Percentiles rank a stretch among this genome's conserved stretches.
Evolutionary conservation across 208 protist genomes (phyloP).

Genomic region (Herpetomonas samuelpessoai): DNA sequence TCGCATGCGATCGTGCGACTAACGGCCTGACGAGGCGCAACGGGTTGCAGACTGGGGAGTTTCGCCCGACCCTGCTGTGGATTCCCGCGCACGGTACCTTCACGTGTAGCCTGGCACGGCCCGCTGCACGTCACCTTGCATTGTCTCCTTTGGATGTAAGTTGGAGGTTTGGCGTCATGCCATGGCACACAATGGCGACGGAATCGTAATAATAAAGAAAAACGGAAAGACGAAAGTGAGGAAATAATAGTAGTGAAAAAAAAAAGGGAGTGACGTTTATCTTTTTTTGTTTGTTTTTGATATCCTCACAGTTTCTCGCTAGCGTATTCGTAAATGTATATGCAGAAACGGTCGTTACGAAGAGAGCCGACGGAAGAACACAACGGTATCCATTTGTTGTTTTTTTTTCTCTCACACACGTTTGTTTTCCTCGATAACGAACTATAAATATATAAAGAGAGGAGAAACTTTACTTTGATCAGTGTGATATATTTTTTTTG

Average conservation of each 20-base stretch:
- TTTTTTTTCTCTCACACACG: not conserved
- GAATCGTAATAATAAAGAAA: conserved; percentile 1
- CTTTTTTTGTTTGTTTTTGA: conserved; percentile 2
- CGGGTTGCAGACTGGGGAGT: not conserved
- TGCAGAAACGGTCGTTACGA: conserved; percentile 2
- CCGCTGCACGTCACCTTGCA: not conserved
- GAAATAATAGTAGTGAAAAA: conserved; percentile 10
- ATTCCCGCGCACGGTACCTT: not conserved
- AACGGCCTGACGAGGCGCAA: too few species aligned
- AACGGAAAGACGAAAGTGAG: not conserved
- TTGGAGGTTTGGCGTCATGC: not conserved
- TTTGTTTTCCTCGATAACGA: too few species aligned
- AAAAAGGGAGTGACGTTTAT: conserved; percentile 12
- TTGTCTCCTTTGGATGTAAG: not conserved
- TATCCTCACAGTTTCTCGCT: not conserved
- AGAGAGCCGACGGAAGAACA: not conserved
- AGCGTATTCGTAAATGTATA: conserved; percentile 10
- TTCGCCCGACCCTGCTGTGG: not conserved
- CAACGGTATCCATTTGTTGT: not conserved
- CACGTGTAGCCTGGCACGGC: not conserved
- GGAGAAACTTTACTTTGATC: not conserved
- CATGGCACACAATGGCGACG: too few species aligned
- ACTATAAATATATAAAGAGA: not conserved
- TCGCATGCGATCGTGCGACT: too few species aligned
- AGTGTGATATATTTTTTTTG: conserved; percentile 2